Evolutionary conservation across 345 rosid species (phyloP).

Genomic region (Salix udensis): DNA sequence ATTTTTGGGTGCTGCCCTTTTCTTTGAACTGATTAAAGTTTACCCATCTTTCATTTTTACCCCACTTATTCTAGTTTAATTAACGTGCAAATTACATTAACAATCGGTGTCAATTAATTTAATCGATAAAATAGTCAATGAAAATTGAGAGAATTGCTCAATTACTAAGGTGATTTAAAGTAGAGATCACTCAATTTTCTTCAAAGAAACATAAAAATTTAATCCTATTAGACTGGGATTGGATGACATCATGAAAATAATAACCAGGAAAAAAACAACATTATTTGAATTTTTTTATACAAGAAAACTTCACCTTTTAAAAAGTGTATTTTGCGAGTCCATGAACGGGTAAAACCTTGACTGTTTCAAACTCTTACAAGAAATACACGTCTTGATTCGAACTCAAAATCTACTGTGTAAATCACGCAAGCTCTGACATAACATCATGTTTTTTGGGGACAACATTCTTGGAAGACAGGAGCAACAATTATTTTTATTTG

Average conservation of each 20-base stretch:
- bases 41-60: background rate
- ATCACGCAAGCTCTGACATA: too few species aligned
- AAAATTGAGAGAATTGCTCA: background rate
- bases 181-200: background rate
- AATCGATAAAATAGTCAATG: background rate
- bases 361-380: rapidly evolving
- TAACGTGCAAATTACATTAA: background rate
- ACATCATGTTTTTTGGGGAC: too few species aligned
- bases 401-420: rapidly evolving
- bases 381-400: too few species aligned
- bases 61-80: background rate
- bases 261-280: too few species aligned
- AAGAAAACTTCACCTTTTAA: too few species aligned
- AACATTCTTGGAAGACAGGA: background rate
- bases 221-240: background rate
- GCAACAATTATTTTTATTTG: background rate
- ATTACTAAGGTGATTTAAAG: too few species aligned
- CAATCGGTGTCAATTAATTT: background rate
- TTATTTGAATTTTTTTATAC: too few species aligned
- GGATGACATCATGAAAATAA: too few species aligned
- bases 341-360: rapidly evolving
- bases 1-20: background rate
- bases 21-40: background rate
- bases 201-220: background rate
- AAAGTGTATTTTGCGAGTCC: too few species aligned